A percentile compares a stretch with the other conserved stretches of the same genome.
Conservation (phyloP, 2,329 filamentous ascomycete species). For the Trichoderma atrobrunneum region DNA sequence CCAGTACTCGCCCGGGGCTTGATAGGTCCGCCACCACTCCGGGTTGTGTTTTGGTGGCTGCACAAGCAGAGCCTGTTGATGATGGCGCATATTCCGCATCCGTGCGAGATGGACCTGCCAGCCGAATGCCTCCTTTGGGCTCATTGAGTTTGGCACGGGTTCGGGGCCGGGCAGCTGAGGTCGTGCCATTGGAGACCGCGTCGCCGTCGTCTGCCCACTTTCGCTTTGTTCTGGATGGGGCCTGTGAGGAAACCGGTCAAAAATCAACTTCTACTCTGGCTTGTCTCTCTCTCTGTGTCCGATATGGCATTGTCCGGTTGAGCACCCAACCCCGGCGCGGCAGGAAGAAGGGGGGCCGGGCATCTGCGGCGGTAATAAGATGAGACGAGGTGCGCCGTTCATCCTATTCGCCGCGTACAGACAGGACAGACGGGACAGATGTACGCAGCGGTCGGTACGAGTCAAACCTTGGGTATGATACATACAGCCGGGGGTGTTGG, state of each 20-base stretch:
- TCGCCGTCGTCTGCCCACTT: constrained; percentile 1
- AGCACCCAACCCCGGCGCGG: constrained; percentile 10
- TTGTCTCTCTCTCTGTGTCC: not conserved
- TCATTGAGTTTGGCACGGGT: not conserved
- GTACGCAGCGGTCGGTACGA: not conserved
- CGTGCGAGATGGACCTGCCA: not conserved
- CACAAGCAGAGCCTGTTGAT: not conserved
- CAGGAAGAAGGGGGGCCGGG: not conserved
- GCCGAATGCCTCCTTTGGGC: not conserved
- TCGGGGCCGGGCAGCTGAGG: not conserved
- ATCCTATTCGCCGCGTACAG: not conserved
- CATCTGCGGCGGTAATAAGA: constrained; percentile 1
- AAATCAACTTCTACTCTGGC: not conserved
- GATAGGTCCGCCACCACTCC: not conserved
- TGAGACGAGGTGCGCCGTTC: not conserved
- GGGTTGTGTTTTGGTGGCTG: not conserved
- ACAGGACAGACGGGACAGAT: not conserved
- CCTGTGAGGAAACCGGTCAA: constrained; percentile 19
- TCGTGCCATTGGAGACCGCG: not conserved
- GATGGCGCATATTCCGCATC: not conserved
- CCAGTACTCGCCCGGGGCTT: not conserved
- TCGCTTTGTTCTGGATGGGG: constrained; percentile 12
- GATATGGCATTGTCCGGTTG: constrained; percentile 2
- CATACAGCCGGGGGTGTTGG: constrained; percentile 16
- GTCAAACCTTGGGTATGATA: not conserved